Conservation (phyloP, 768 basidiomycete species). For the Collybia sordida region DNA sequence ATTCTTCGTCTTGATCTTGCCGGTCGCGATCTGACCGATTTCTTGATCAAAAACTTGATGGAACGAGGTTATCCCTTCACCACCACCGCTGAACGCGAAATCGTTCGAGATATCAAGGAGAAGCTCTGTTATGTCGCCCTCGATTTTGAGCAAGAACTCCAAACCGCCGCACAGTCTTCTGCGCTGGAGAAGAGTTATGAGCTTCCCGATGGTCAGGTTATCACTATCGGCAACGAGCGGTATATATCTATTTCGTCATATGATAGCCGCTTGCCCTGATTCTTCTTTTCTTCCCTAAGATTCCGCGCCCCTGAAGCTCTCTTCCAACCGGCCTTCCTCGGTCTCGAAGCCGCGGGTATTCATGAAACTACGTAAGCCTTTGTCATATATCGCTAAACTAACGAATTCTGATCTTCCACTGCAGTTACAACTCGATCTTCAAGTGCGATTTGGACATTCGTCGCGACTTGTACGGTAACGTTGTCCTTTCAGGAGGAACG, state of each 20-base stretch:
- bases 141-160: conserved; percentile 92
- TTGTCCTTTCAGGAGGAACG: conserved; percentile 86
- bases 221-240: conserved; percentile 93
- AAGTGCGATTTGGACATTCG: conserved; percentile 87
- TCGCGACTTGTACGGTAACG: conserved; percentile 78
- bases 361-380: conserved; percentile 77
- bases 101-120: conserved; percentile 97
- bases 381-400: conserved; percentile 4
- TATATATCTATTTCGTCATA: conserved; percentile 63
- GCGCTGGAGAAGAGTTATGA: conserved; percentile 93
- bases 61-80: conserved; percentile 95
- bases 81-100: conserved; percentile 91
- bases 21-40: conserved; percentile 89
- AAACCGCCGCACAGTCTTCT: conserved; percentile 87
- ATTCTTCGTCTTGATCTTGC: conserved; percentile 91
- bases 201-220: conserved; percentile 90
- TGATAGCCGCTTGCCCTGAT: conserved; percentile 43
- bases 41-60: conserved; percentile 78
- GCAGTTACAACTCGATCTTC: conserved; percentile 80
- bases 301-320: conserved; percentile 94
- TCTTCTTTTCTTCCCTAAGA: conserved; percentile 54
- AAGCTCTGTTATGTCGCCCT: conserved; percentile 95
- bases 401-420: conserved; percentile 14
- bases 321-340: conserved; percentile 90
- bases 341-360: conserved; percentile 88